Base-by-base conservation (phyloP, 31 red algal species). In the Endocladia muricata region DNA sequence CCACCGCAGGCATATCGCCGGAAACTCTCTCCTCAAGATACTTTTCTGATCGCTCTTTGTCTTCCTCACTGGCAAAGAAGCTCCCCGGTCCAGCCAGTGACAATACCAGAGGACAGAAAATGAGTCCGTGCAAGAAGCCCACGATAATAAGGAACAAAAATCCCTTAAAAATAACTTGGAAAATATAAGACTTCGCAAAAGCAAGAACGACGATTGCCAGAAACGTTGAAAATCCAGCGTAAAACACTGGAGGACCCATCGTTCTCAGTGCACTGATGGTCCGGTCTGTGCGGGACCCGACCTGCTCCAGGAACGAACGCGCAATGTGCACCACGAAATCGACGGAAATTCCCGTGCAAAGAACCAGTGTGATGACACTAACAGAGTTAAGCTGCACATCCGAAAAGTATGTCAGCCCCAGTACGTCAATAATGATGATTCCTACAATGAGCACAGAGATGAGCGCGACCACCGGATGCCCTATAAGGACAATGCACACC, bases 241-340 rank as follows among this genome's bases (percentile, higher is more conserved):
- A 83, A 42, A 92, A 92, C 49, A 92, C 88, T 2, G 88, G 88
- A 41, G 88, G 88, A 11, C 89, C 89, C 58, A 86, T 82, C 11
- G 52, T 69, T 9, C 37, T 77, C 2, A 93, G 76, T 23, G 89
- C 89, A 38, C 70, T 71, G 71, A 84, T 84, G 28, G 75, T 71
- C 21, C 89, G 74, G 23, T 86, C 89, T 11, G 43, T 52, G 9
- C 89, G 80, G 13, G 65, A 85, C 3, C 81, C 88, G 1, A 81
- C 74, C 3, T 73, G 65, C 39, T 92, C 88, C 63, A 92, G 61
- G 55, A 84, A 84, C 25, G 88, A 64, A 4, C 81, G 72, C 37
- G 73, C 73, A 51, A 92, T 92, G 57, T 92, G 88, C 30, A 83
- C 88, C 26, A 83, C 74, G 40, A 79, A 84, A 62, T 92, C 88